Conservation (phyloP, 2,329 filamentous ascomycete genomes). For the Verticillium nonalfalfae region DNA sequence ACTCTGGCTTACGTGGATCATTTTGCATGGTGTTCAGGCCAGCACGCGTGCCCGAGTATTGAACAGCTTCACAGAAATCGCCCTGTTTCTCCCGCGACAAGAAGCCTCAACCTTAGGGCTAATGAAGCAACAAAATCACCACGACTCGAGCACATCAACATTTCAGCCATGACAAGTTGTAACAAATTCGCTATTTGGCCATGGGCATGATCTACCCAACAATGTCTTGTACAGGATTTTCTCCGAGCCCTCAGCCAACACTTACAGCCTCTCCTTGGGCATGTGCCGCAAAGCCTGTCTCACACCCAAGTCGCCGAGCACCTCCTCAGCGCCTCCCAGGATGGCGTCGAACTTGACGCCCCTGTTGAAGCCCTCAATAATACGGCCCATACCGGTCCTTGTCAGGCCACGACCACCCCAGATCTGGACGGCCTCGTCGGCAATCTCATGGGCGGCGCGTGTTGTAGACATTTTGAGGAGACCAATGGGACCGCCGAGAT, state of each 20-base stretch:
- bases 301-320: constrained; percentile 74
- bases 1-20: neutral
- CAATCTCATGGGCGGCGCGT: constrained; percentile 72
- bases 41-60: no score
- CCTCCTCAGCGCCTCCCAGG: constrained; percentile 76
- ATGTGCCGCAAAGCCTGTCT: constrained; percentile 79
- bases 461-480: constrained; percentile 76
- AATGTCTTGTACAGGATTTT: neutral
- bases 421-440: constrained; percentile 78
- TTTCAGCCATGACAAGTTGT: neutral
- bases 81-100: no score
- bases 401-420: constrained; percentile 79
- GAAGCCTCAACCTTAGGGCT: no score
- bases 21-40: no score
- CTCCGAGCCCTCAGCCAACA: neutral
- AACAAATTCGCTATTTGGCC: neutral
- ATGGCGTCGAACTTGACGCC: constrained; percentile 79
- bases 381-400: constrained; percentile 73
- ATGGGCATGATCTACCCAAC: neutral
- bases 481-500: constrained; percentile 74
- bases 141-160: no score
- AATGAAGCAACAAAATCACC: no score
- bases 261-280: constrained; percentile 74
- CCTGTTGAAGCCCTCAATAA: constrained; percentile 79
- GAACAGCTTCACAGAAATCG: no score